Evolutionary conservation across 164 flowering plant species (phyloP), one percentile per base, ranked within the genome.

Genomic region (Amborella trichopoda): DNA sequence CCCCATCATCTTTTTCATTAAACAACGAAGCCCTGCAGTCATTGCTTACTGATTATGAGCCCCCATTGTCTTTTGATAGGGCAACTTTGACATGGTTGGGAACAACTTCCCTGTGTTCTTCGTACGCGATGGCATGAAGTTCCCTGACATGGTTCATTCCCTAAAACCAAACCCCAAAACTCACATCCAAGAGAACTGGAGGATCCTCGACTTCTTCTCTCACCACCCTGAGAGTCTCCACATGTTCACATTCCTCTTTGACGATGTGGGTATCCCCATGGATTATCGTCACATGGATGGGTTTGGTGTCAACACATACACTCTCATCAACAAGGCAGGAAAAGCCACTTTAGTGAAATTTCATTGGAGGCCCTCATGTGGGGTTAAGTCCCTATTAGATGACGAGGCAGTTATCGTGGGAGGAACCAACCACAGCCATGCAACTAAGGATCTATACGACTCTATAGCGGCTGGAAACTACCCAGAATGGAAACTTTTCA

Each of bases 201-300:
- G 81, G 50, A 63, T 75, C 53, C 59, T 80, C 26, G 83, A 77
- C 60, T 79, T 69, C 74, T 70, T 68, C 63, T 17, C 47, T 11
- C 19, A 18, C 3, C 19, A 5, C 26, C 47, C 8, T 16, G 21
- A 20, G 11, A 25, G 26, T 17, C 11, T 25, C 6, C 47, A n/a
- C 47, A 44, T 49, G 49, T 28, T 86, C 86, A 19, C 79, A 80
- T 80, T 75, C 71, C 68, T 80, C 57, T 78, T 72, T 46, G 95
- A 86, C 53, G 95, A 86, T 55, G 6, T 86, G 6, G 95, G 95
- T 48, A 48, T 85, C 46, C 91, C 95, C 20, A 68, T 68, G 54
- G 81, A 85, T 40, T 86, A 80, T 70, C 60, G 95, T 38, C 95
- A 83, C 73, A 86, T 80, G 87, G 95, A 86, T 3, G 95, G 94